Evolutionary conservation across 768 basidiomycete genomes (phyloP).

Genomic region (Sistotremastrum niveocremeum): DNA sequence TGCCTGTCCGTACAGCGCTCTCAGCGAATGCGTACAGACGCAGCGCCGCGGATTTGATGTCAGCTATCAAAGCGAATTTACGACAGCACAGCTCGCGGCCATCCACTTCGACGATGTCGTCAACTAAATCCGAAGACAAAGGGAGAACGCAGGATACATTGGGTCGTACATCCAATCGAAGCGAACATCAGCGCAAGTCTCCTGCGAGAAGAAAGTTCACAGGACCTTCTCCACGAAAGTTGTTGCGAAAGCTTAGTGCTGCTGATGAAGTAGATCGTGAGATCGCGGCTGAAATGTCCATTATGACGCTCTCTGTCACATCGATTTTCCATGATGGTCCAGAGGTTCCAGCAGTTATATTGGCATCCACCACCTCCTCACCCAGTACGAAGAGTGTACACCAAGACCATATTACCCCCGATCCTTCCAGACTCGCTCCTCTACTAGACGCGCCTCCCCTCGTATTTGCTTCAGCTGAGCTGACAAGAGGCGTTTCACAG

Average conservation of each 20-base stretch:
- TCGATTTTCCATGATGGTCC: constrained; percentile 13
- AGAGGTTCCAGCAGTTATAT: constrained; percentile 15
- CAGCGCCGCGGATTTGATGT: constrained; percentile 72
- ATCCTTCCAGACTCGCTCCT: constrained; percentile 10
- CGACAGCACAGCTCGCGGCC: constrained; percentile 22
- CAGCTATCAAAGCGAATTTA: constrained; percentile 74
- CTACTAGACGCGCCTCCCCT: constrained; percentile 13
- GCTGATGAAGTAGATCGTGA: constrained; percentile 30
- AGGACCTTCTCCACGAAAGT: constrained; percentile 30
- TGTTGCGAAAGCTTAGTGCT: constrained; percentile 23
- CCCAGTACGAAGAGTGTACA: constrained; percentile 11
- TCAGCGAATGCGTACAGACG: constrained; percentile 59
- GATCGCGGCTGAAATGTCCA: constrained; percentile 26
- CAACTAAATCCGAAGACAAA: not conserved
- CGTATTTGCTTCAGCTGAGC: too few relatives aligned
- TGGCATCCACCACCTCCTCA: constrained; percentile 11
- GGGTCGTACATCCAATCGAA: not conserved
- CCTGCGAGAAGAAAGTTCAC: constrained; percentile 23
- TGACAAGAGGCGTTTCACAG: too few relatives aligned
- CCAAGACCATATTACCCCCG: constrained; percentile 21
- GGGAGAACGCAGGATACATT: not conserved
- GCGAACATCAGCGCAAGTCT: not conserved
- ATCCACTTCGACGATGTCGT: not conserved
- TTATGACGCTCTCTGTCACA: constrained; percentile 22
- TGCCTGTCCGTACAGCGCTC: too few relatives aligned